Evolutionary conservation across 2,329 filamentous ascomycete genomes (phyloP), one percentile per base, ranked within the genome.

Genomic region (Xylariomycetidae sp.): DNA sequence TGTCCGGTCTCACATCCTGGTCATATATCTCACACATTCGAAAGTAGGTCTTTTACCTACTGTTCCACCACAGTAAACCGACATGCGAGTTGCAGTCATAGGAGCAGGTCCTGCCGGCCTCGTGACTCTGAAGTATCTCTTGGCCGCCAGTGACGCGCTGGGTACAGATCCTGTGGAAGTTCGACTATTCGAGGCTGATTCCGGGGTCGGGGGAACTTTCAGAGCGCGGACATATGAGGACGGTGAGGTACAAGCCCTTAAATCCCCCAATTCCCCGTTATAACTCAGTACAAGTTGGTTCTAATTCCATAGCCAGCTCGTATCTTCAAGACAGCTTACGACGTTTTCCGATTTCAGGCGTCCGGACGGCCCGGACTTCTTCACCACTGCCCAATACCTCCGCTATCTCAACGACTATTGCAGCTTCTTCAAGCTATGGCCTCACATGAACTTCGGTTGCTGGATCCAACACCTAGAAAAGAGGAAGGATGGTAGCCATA

Each of bases 291-390:
- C 22, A 4, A 12, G 19, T 18, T 20, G 13, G 12, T n/a, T n/a
- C n/a, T n/a, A n/a, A n/a, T n/a, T n/a, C n/a, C n/a, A n/a, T n/a
- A n/a, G n/a, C n/a, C 39, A 59, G 56, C 46, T 59, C 3, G 64
- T 69, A 8, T 65, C 60, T 3, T 67, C 64, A 12, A 64, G 62
- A 39, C 59, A 67, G 29, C 54, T 69, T 17, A 68, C 64, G 1
- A 53, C 57, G 16, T 69, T 68, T 42, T 68, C 64, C 5, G 64
- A 68, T 38, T 64, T 63, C 37, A 56, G 64, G 3, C 52, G 57
- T 2, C 31, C 52, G 2, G 56, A 65, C 8, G 57, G 57, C 1
- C 60, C 65, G 6, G 67, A 70, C 39, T 71, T 71, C 36, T 42
- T 69, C 6, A 58, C 57, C 2, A 57, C 61, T 0, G 40, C 53